Evolutionary conservation across 140 eudicot genomes (phyloP).

Genomic region (Anethum foeniculum): DNA sequence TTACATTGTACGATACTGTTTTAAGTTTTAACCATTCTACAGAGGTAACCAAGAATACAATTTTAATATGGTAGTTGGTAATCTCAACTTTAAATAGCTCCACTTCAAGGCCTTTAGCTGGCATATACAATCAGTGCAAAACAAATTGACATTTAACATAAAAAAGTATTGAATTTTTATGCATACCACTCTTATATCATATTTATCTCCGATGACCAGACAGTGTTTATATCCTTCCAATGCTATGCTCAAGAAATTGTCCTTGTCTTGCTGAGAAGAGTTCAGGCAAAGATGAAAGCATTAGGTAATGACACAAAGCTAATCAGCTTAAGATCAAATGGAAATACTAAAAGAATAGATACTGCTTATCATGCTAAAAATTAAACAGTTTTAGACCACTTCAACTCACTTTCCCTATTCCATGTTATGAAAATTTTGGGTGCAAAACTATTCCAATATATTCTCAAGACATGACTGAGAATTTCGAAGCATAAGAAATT

Average conservation of each 20-base stretch:
- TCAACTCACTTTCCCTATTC: neutral
- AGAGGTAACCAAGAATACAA: neutral
- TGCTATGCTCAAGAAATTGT: slow-evolving; percentile 73
- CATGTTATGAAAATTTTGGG: neutral
- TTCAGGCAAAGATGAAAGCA: slow-evolving; percentile 6
- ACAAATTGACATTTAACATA: slow-evolving; percentile 3
- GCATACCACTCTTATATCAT: slow-evolving; percentile 90
- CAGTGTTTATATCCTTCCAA: slow-evolving; percentile 78
- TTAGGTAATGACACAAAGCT: neutral
- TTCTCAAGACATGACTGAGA: neutral
- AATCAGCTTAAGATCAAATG: neutral
- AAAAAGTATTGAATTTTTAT: slow-evolving; percentile 8
- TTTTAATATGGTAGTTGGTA: neutral
- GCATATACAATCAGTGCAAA: neutral
- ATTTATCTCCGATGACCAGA: slow-evolving; percentile 77
- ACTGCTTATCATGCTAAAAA: neutral
- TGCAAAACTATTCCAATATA: neutral
- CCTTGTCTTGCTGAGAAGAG: slow-evolving; percentile 75
- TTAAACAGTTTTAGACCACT: neutral
- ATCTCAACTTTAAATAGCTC: neutral
- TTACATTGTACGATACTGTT: neutral
- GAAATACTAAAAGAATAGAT: neutral
- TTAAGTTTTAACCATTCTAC: neutral
- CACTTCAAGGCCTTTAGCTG: neutral
- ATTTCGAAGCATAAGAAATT: neutral